A percentile compares a stretch with the other conserved stretches of the same genome.
Evolutionary conservation across 2,329 filamentous ascomycete genomes (phyloP).

Genomic region (Cladosporium sp.): DNA sequence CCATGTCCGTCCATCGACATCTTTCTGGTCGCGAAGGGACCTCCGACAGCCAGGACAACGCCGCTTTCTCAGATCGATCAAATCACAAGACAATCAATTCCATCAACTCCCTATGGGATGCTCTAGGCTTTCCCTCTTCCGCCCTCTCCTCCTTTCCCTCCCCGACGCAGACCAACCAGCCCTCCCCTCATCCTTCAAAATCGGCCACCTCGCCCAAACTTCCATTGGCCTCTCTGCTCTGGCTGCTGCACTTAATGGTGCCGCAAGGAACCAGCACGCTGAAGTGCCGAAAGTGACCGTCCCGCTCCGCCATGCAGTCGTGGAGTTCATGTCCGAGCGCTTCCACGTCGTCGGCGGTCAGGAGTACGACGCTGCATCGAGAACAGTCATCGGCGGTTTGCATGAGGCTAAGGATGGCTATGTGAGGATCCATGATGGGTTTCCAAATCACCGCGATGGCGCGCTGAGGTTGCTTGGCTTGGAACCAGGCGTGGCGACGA

Average conservation of each 20-base stretch:
- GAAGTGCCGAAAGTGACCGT: conserved; percentile 38
- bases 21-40: too few species aligned
- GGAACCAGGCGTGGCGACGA: too few species aligned
- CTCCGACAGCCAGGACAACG: too few species aligned
- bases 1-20: too few species aligned
- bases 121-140: conserved; percentile 1
- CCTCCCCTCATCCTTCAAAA: conserved; percentile 49
- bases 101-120: conserved; percentile 4
- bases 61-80: too few species aligned
- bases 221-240: conserved; percentile 48
- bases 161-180: conserved; percentile 17
- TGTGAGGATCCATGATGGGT: conserved; percentile 51
- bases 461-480: conserved; percentile 38
- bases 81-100: background rate
- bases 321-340: conserved; percentile 50
- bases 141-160: conserved; percentile 5
- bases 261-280: conserved; percentile 12
- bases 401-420: conserved; percentile 47
- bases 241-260: conserved; percentile 41
- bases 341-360: conserved; percentile 41
- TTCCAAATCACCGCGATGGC: conserved; percentile 45
- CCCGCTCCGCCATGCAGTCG: conserved; percentile 39
- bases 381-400: conserved; percentile 46
- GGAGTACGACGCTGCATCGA: conserved; percentile 26
- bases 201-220: conserved; percentile 48